Percentiles rank a stretch among this genome's conserved stretches.
phyloP scores from a whole-genome alignment of 768 basidiomycete species.

The Leucogyrophana mollusca region DNA sequence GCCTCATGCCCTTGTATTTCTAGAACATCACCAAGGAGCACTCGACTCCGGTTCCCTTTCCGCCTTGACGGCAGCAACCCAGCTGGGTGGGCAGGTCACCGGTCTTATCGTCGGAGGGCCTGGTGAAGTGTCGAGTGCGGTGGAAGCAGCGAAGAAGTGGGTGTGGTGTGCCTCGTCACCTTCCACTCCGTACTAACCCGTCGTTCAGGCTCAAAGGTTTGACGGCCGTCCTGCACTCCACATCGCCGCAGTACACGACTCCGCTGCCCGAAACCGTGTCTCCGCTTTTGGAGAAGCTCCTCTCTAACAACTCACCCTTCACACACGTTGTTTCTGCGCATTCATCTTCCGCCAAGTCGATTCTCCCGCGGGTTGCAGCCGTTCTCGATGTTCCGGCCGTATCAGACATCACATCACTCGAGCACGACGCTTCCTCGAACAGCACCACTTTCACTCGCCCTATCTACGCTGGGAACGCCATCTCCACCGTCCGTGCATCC shows the following conservation, averaged over 20 bases:
- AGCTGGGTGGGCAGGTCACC: constrained; percentile 84
- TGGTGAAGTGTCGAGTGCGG: constrained; percentile 60
- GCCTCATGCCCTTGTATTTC: constrained; percentile 80
- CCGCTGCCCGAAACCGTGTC: constrained; percentile 76
- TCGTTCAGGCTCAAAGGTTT: constrained; percentile 63
- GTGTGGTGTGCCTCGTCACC: constrained; percentile 13
- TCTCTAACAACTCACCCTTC: constrained; percentile 62
- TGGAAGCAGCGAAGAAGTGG: constrained; percentile 82
- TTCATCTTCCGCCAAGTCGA: constrained; percentile 87
- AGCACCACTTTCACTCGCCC: constrained; percentile 88
- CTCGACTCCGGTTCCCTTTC: constrained; percentile 86
- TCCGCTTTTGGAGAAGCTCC: constrained; percentile 76
- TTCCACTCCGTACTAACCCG: constrained; percentile 10
- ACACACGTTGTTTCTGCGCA: constrained; percentile 94
- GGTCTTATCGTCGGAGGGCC: constrained; percentile 71
- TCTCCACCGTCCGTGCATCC: constrained; percentile 83
- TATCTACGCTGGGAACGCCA: constrained; percentile 98
- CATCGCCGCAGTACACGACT: constrained; percentile 66
- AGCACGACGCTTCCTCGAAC: constrained; percentile 67
- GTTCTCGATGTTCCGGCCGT: constrained; percentile 86
- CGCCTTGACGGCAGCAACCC: constrained; percentile 86
- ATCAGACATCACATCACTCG: constrained; percentile 85
- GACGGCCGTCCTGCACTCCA: constrained; percentile 63
- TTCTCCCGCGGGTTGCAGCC: constrained; percentile 91
- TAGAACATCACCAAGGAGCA: constrained; percentile 82